These are phyloP conservation scores for Amanita fuliginea DNA, from an alignment of 768 basidiomycete species.

Conservation along the genomic window DNA sequence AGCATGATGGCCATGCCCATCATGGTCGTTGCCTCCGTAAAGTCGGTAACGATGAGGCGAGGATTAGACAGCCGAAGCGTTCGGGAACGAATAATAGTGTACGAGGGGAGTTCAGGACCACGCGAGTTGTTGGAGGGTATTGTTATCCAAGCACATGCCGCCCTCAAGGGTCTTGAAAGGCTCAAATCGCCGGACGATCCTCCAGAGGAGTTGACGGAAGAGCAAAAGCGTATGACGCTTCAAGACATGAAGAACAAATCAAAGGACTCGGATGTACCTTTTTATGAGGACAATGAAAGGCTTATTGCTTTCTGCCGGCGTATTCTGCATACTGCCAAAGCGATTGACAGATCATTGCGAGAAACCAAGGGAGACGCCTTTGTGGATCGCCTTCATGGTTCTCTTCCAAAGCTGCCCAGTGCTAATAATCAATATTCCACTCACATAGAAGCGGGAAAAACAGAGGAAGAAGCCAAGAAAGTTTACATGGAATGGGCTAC, in stretches of 20 bases:
- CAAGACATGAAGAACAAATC: constrained; percentile 50
- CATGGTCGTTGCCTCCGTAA: constrained; percentile 71
- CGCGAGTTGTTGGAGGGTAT: constrained; percentile 87
- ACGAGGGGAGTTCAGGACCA: constrained; percentile 86
- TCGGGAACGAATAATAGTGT: constrained; percentile 74
- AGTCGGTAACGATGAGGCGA: constrained; percentile 50
- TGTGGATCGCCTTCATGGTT: constrained; percentile 63
- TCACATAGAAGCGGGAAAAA: constrained; percentile 39
- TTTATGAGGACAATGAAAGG: constrained; percentile 68
- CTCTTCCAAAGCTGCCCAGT: constrained; percentile 62
- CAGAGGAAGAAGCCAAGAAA: constrained; percentile 57
- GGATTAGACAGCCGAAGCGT: constrained; percentile 28
- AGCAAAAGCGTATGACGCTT: constrained; percentile 77
- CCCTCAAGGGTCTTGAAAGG: constrained; percentile 77
- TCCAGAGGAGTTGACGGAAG: constrained; percentile 71
- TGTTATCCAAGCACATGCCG: constrained; percentile 87
- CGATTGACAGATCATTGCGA: constrained; percentile 79
- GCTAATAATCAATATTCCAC: constrained; percentile 22
- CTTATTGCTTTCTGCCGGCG: constrained; percentile 76
- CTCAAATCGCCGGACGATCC: constrained; percentile 35
- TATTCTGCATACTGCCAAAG: constrained; percentile 70
- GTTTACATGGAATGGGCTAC: constrained; percentile 82
- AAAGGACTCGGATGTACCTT: constrained; percentile 35
- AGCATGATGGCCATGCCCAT: constrained; percentile 98
- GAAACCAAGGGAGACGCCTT: constrained; percentile 88